Evolutionary conservation across 2,329 filamentous ascomycete genomes (phyloP).

Genomic region (Iodosphaeria phyllophila): DNA sequence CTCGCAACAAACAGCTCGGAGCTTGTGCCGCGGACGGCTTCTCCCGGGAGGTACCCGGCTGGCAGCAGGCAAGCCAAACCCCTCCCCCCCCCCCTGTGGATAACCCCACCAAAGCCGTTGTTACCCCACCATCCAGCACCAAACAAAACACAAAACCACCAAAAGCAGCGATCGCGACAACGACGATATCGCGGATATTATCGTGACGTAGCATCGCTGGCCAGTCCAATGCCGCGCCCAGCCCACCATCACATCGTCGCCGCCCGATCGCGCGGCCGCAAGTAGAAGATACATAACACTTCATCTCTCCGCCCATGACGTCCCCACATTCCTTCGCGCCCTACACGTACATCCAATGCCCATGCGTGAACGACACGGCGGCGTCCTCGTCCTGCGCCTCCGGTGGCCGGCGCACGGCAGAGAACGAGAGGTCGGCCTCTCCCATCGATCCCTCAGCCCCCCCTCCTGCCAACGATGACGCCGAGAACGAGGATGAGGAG

Average conservation of each 20-base stretch:
- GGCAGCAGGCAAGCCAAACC: too few relatives aligned
- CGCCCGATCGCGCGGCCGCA: neutral
- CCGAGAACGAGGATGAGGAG: conserved; percentile 31
- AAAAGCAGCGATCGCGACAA: too few relatives aligned
- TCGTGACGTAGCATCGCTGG: too few relatives aligned
- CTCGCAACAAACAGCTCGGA: too few relatives aligned
- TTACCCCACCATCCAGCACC: too few relatives aligned
- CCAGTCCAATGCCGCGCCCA: neutral
- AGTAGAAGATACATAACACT: neutral
- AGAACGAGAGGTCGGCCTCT: too few relatives aligned
- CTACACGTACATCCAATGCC: conserved; percentile 50
- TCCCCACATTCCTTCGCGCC: conserved; percentile 34
- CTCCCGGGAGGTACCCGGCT: too few relatives aligned
- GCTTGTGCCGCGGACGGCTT: too few relatives aligned
- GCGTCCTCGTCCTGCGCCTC: conserved; percentile 19
- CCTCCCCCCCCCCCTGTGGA: too few relatives aligned
- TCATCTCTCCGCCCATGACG: conserved; percentile 19
- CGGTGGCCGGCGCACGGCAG: conserved; percentile 3
- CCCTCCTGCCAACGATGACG: conserved; percentile 4
- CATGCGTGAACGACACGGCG: conserved; percentile 24
- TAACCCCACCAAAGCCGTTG: too few relatives aligned
- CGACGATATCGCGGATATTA: too few relatives aligned
- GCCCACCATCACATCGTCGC: neutral
- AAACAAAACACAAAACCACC: too few relatives aligned
- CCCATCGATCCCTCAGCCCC: conserved; percentile 6